phyloP scores from a whole-genome alignment of 257 asterid genomes.

The Nicotiana undulata region DNA sequence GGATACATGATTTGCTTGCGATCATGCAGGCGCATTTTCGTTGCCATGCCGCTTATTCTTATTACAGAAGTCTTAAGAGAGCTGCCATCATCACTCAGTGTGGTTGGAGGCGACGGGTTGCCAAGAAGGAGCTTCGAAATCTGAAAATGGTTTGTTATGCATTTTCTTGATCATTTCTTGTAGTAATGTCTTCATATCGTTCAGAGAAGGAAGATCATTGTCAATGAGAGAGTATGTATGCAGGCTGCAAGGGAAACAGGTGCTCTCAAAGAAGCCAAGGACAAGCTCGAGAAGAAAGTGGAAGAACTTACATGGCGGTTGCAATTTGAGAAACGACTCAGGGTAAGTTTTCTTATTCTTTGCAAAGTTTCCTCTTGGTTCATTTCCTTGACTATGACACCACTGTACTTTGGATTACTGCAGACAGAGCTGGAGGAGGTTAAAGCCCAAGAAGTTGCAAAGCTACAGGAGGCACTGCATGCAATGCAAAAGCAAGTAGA shows the following conservation, averaged over 20 bases:
- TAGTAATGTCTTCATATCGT: neutral
- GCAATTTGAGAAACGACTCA: conserved; percentile 90
- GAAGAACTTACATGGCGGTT: conserved; percentile 99
- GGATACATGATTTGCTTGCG: conserved; percentile 16
- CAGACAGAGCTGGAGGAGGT: conserved; percentile 96
- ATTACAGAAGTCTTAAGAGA: conserved; percentile 69
- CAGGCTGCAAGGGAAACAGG: conserved; percentile 98
- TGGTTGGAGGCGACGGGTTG: conserved; percentile 90
- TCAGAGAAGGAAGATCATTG: neutral
- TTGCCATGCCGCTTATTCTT: conserved; percentile 55
- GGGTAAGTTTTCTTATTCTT: conserved; percentile 40
- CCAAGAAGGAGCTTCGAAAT: conserved; percentile 83
- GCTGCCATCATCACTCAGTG: conserved; percentile 85
- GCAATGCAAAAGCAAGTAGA: conserved; percentile 75
- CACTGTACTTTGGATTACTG: conserved; percentile 23
- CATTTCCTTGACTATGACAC: conserved; percentile 7
- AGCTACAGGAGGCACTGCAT: conserved; percentile 77
- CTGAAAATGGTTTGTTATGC: conserved; percentile 66
- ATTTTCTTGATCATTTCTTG: neutral
- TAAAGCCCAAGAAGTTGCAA: conserved; percentile 78
- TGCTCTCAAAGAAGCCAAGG: conserved; percentile 94
- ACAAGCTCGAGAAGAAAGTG: conserved; percentile 95
- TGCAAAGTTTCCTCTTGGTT: neutral
- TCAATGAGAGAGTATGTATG: neutral
- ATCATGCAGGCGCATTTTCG: conserved; percentile 67